Base-by-base conservation (phyloP, 2,329 filamentous ascomycete genomes). In the Trichoderma pleuroti region DNA sequence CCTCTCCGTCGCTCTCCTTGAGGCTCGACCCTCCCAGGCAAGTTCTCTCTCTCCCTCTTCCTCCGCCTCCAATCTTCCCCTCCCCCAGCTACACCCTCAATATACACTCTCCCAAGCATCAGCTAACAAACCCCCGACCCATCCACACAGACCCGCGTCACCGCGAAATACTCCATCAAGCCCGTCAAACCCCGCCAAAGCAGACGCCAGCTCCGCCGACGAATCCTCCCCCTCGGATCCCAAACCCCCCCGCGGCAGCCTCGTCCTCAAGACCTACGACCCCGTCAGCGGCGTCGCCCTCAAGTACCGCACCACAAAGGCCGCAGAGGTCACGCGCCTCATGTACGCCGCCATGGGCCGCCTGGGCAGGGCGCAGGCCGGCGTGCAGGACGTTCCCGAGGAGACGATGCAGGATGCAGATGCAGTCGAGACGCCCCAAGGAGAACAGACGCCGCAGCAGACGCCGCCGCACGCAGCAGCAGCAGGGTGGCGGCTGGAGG, bases 251-350 rank as follows among this genome's bases (percentile, higher is more conserved):
- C 86, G 87, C 74, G 94, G 91, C 74, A 88, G 86, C 69, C 90
- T 99, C 65, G 91, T 90, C 5, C 84, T 99, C 72, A 98, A 97
- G 84, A 96, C 96, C 5, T 98, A 90, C 83, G 93, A 98, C 80
- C 92, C 96, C 0, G 84, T 84, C 54, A 92, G 90, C 68, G 96
- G 96, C 77, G 90, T 91, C 71, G 91, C 91, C 72, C 86, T 99
- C 73, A 97, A 98, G 83, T 98, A 98, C 85, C 87, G 89, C 79
- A 99, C 96, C 42, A 91, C 91, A 78, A 97, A 97, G 82, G 93
- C 92, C 24, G 93, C 93, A 24, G 95, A 98, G 82, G 94, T 99
- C 11, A 91, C 92, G 28, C 86, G 96, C 32, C 82, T 99, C 76
- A 88, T 99, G 70, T 75, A 78, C 72, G 88, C 89, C 65, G 88